Evolutionary conservation across 768 basidiomycete species (phyloP), one percentile per base, ranked within the genome.

Genomic region (Tylopilus subfusipes): DNA sequence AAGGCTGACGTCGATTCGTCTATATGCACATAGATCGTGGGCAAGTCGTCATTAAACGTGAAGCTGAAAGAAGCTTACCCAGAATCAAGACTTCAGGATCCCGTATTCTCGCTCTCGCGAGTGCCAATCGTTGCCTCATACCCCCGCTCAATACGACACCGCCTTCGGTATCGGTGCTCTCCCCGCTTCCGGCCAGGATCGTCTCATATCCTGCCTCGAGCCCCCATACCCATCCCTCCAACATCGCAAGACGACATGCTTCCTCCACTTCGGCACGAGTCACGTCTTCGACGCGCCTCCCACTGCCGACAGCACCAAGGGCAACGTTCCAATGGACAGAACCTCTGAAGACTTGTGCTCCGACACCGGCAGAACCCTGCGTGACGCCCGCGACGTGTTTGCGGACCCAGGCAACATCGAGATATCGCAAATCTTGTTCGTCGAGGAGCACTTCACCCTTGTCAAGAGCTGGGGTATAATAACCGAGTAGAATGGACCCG

Each of bases 171-270:
- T 43, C 43, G 24, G 21, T 30, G 22, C 75, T 82, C 1, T 90
- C 90, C 5, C 70, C 68, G 22, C 59, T 63, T 10, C 68, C 68
- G 25, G 51, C 58, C 3, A 98, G 72, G 29, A 77, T 70, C 0
- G 94, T 96, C 44, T 95, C 90, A 61, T 98, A 98, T 1, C 93
- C 93, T 4, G 86, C 79, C 0, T 91, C 92, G n/a, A 98, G 73
- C 51, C 86, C 89, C 16, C 74, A 70, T 5, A 97, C 78, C 69
- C 95, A 99, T 48, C 92, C 90, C 61, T 96, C 88, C 60, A 98
- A 77, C 67, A 96, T 76, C 0, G 93, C 93, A 9, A 82, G 83
- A n/a, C 81, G 76, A 64, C 93, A 95, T 0, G 93, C 95, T 16
- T 83, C 80, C 40, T 86, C 78, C 2, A 98, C 90, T 67, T 93